Conservation (phyloP, 495 filamentous ascomycete species). For the Hypoxylon rickii region DNA sequence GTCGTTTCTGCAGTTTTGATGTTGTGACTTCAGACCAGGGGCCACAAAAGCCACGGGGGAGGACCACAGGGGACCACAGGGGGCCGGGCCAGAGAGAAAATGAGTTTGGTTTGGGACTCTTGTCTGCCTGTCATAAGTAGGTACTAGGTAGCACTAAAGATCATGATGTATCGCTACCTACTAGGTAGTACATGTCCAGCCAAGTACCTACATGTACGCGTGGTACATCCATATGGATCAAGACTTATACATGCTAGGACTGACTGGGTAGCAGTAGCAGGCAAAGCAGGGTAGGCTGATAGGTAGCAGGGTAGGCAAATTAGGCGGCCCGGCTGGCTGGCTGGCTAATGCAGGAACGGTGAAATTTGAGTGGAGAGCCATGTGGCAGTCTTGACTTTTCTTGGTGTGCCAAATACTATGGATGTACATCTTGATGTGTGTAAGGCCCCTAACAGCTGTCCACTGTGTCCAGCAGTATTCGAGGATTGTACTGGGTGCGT, state of each 20-base stretch:
- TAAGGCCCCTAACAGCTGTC: no score
- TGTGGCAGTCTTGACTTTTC: slow-evolving; percentile 26
- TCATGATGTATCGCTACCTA: no score
- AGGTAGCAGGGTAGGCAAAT: slow-evolving; percentile 1
- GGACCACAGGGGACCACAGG: no score
- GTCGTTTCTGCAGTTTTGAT: slow-evolving; percentile 2
- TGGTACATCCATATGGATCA: no score
- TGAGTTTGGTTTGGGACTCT: slow-evolving; percentile 23
- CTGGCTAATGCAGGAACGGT: slow-evolving; percentile 35
- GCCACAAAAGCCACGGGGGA: no score
- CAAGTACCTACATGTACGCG: no score
- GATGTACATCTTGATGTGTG: no score
- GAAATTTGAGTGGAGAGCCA: slow-evolving; percentile 32
- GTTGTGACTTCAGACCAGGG: slow-evolving; percentile 4
- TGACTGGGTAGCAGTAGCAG: no score
- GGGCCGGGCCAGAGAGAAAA: slow-evolving; percentile 9
- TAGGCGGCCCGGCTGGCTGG: slow-evolving; percentile 5
- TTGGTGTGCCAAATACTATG: slow-evolving; percentile 13
- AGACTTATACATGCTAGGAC: no score
- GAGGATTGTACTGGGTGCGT: slow-evolving; percentile 23
- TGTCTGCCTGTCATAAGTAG: background rate
- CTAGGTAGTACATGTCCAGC: no score
- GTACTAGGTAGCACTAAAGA: no score
- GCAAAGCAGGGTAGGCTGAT: slow-evolving; percentile 2
- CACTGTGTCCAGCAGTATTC: slow-evolving; percentile 1